phyloP scores from a whole-genome alignment of 768 basidiomycete genomes.

The Hygrophorus pudorinus region DNA sequence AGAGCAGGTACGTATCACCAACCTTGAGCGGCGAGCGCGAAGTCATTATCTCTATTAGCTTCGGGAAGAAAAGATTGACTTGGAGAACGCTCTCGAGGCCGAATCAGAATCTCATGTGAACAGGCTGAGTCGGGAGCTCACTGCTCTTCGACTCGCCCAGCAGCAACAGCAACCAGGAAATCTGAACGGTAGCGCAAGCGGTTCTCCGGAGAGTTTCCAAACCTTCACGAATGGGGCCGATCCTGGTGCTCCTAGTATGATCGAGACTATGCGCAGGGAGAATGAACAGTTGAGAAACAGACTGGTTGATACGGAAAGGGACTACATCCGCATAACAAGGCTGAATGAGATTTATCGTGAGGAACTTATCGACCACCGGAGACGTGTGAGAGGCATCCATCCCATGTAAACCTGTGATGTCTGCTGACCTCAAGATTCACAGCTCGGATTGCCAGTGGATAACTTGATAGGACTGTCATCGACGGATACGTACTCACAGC shows the following conservation, averaged over 20 bases:
- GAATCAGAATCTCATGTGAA: slow-evolving; percentile 85
- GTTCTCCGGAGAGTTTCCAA: slow-evolving; percentile 26
- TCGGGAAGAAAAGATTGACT: slow-evolving; percentile 73
- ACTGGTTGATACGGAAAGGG: slow-evolving; percentile 66
- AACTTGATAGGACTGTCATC: slow-evolving; percentile 65
- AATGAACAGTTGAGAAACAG: slow-evolving; percentile 64
- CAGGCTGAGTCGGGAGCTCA: slow-evolving; percentile 58
- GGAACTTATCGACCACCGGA: slow-evolving; percentile 69
- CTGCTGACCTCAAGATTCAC: slow-evolving; percentile 5
- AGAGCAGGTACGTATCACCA: slow-evolving; percentile 49
- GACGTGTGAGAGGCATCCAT: slow-evolving; percentile 42
- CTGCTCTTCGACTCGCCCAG: slow-evolving; percentile 51
- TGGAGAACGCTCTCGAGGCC: slow-evolving; percentile 76
- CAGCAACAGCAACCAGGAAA: slow-evolving; percentile 26
- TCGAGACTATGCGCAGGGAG: slow-evolving; percentile 69
- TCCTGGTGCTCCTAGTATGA: slow-evolving; percentile 38
- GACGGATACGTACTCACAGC: slow-evolving; percentile 60
- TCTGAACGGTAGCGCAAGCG: slow-evolving; percentile 16
- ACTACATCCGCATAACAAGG: slow-evolving; percentile 62
- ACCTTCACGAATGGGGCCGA: slow-evolving; percentile 18
- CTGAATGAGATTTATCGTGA: slow-evolving; percentile 80
- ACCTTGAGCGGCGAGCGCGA: background rate
- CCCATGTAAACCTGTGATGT: slow-evolving; percentile 1
- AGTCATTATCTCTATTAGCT: slow-evolving; percentile 33
- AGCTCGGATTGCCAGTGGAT: slow-evolving; percentile 74